Evolutionary conservation across 2,329 filamentous ascomycete species (phyloP), one percentile per base, ranked within the genome.

Genomic region (Ceratocystis albifundus): DNA sequence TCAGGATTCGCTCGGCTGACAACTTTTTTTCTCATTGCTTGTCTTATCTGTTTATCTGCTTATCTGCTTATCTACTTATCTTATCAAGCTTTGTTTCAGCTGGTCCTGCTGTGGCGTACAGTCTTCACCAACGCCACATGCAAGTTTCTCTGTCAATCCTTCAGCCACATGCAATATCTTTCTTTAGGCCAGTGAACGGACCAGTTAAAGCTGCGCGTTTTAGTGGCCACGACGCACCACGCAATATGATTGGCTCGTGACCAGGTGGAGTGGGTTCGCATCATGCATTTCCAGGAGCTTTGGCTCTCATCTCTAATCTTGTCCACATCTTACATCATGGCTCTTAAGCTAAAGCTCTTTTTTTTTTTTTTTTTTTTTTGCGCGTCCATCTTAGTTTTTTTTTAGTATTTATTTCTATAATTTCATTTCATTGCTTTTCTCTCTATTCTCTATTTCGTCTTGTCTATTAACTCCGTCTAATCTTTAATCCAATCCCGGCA

Each of bases 21-120:
- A 32, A 6, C 17, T 25, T 61, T 62, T 66, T 66, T 62, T 55
- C 53, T 66, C 32, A 4, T 20, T 28, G 17, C 30, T 55, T 48
- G 36, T 36, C n/a, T 53, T 25, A 8, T 25, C 25, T 41, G 36
- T 17, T 53, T 61, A 30, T 44, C 44, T 15, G 45, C 57, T 53
- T 62, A 62, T 62, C 65, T 66, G n/a, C 45, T 53, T 61, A 30
- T 44, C 44, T 15, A 32, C 57, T 53, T 62, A 62, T 62, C 65
- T 66, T 66, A 66, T 66, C 65, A 32, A 8, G 55, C 4, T 1
- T 32, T 3, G 7, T 6, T 25, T 57, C n/a, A 28, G 2, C 45
- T 20, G 10, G 61, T 45, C 20, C 3, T 4, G 53, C 10, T 59
- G 55, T 36, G 55, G 55, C 28, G 55, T n/a, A 2, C 30, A 1